phyloP scores from a whole-genome alignment of 1,284 basidiomycete genomes.

The Leccinum subrobustum region DNA sequence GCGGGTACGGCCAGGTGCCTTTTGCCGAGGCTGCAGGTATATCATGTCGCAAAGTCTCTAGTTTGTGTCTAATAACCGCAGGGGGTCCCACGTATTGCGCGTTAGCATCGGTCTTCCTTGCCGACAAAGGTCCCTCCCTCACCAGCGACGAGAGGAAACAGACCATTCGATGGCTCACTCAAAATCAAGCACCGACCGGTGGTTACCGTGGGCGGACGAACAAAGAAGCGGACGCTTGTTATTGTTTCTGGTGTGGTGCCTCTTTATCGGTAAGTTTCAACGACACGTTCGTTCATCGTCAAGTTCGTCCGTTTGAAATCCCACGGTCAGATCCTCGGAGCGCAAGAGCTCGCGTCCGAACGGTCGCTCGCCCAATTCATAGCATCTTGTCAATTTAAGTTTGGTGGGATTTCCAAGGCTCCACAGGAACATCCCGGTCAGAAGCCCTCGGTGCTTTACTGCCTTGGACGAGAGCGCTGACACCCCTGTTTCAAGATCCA shows the following conservation, averaged over 20 bases:
- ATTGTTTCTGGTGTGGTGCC: slow-evolving; percentile 92
- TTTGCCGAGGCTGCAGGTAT: slow-evolving; percentile 83
- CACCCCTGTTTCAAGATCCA: slow-evolving; percentile 54
- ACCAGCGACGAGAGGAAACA: slow-evolving; percentile 44
- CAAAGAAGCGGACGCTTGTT: slow-evolving; percentile 88
- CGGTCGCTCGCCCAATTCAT: slow-evolving; percentile 62
- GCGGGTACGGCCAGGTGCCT: slow-evolving; percentile 85
- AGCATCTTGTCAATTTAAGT: slow-evolving; percentile 75
- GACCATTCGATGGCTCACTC: slow-evolving; percentile 76
- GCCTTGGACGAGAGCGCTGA: slow-evolving; percentile 6
- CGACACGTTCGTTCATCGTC: background rate
- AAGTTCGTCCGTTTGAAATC: background rate
- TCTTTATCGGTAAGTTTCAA: slow-evolving; percentile 58
- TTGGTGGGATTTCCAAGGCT: slow-evolving; percentile 83
- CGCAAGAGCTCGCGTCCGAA: slow-evolving; percentile 53
- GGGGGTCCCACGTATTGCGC: slow-evolving; percentile 95
- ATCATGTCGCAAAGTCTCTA: slow-evolving; percentile 12
- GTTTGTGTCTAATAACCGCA: slow-evolving; percentile 29
- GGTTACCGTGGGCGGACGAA: slow-evolving; percentile 87
- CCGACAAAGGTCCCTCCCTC: slow-evolving; percentile 36
- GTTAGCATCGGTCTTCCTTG: slow-evolving; percentile 72
- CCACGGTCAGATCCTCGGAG: slow-evolving; percentile 59
- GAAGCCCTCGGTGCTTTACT: slow-evolving; percentile 14
- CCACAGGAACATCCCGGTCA: slow-evolving; percentile 76
- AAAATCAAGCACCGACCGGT: slow-evolving; percentile 64